Evolutionary conservation across 352 stramenopile genomes (phyloP), one percentile per base, ranked within the genome.

Genomic region (Pythium myriotylum): DNA sequence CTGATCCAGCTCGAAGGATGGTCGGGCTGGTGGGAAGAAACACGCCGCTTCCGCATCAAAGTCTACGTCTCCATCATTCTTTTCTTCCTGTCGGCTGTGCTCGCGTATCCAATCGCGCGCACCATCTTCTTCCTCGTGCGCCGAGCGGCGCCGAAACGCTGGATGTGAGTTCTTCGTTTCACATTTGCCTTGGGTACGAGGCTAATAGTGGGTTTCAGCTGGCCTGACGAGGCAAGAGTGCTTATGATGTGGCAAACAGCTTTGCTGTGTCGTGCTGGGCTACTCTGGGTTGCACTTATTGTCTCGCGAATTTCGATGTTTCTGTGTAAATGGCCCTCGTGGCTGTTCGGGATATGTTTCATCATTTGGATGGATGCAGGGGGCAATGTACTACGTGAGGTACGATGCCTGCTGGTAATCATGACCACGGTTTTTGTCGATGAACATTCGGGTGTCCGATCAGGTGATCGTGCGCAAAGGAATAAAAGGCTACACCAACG

Each of bases 171-270:
- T 35, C 29, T 10, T 5, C 29, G 5, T 10, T 35, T 35, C 5
- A 10, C 29, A 35, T 35, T 35, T 35, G 29, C 10, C 29, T 10
- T 10, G 10, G 29, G 5, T 35, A 35, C 10, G 29, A 10, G 10
- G 29, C 29, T 35, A 35, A 35, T 35, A 10, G 10, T 35, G 10
- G 5, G 29, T 10, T 10, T 35, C 53, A 88, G 82, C 17, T 91
- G 82, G 83, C 79, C 83, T 0, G 68, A 89, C 49, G 81, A 92
- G 35, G 80, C 81, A 24, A 67, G 62, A 23, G 37, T 19, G 48
- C 76, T 90, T 50, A 88, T 88, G 77, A 84, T 86, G 76, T 92
- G 83, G 83, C 81, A 90, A 67, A 90, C 80, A 12, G 65, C 79
- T 57, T 76, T 90, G 10, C 48, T 92, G 23, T 90, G 75, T 54